Conservation (phyloP, 345 rosid genomes). For the Moringa oleifera region DNA sequence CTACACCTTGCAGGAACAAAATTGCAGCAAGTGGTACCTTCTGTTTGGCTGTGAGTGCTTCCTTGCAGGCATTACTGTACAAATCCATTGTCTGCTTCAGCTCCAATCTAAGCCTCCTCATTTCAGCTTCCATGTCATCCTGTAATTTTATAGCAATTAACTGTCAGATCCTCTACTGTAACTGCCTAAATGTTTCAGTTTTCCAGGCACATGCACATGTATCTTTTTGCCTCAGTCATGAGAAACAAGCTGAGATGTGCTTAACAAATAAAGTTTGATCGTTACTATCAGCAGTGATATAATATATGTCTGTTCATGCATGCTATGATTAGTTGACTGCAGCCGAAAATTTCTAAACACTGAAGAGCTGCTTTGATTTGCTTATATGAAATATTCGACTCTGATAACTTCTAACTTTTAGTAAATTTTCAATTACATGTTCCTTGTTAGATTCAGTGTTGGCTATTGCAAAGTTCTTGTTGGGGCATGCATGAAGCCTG, state of each 20-base stretch:
- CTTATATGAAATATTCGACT: neutral
- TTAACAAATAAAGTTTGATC: neutral
- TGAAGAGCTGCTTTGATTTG: neutral
- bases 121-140: constrained; percentile 82
- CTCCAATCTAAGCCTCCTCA: constrained; percentile 73
- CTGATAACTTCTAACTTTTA: neutral
- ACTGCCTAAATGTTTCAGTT: neutral
- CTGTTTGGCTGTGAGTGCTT: constrained; percentile 63
- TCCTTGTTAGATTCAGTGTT: too few relatives aligned
- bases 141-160: constrained; percentile 16
- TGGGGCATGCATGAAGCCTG: too few relatives aligned
- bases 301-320: neutral
- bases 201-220: neutral
- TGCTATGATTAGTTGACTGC: neutral
- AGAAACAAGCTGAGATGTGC: neutral
- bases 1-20: neutral
- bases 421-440: too few relatives aligned
- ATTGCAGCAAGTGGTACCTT: constrained; percentile 27
- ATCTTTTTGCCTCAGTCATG: neutral
- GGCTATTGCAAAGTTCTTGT: too few relatives aligned
- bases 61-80: constrained; percentile 72
- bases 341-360: neutral
- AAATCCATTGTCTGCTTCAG: constrained; percentile 71
- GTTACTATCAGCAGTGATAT: neutral
- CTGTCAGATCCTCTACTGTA: neutral